Base-by-base conservation (phyloP, 1,284 basidiomycete genomes). In the Phylloporus sp. region DNA sequence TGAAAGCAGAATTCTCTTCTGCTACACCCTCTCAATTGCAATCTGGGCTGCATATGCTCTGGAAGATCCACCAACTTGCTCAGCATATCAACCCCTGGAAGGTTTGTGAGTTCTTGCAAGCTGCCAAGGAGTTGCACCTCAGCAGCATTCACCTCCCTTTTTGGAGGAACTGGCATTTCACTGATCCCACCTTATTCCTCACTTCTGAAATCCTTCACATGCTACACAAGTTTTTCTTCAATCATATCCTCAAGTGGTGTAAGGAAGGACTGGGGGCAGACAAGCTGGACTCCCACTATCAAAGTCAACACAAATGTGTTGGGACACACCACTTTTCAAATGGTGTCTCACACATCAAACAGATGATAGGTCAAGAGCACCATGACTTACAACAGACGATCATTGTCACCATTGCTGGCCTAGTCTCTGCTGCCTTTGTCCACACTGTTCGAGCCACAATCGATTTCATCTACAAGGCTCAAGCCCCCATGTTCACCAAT, bases 241-340 rank as follows among this genome's bases (percentile, higher is more conserved):
- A 67, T 12, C 66, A 67, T 6, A 11, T 58, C 5, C 53, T 67
- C 4, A 58, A 47, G 15, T 64, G 65, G 63, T 60, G 58, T 22
- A 37, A 54, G n/a, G 29, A 47, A 8, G 52, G 2, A 4, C 15
- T 52, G 0, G 49, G 57, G 11, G 2, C 18, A 4, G 49, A 59
- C 18, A 51, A 64, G 20, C 17, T 66, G 42, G 37, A 63, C 34
- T 10, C 53, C 24, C 53, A n/a, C 22, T 66, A 39, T 47, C 26
- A 56, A 20, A 52, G 56, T 18, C 59, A 66, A 10, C 64, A 67
- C 28, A 63, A 63, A 24, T 22, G 17, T 4, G 49, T 63, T 13
- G 57, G 61, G 22, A 39, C 31, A 1, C 18, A 32, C 8, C 66
- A 67, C 13, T 66, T 63, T 28, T 22, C 46, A 6, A 46, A 49